Percentiles rank a stretch among this genome's conserved stretches.
Evolutionary conservation across 306 rosid species (phyloP).

Genomic region (Cicer pinnatifidum): DNA sequence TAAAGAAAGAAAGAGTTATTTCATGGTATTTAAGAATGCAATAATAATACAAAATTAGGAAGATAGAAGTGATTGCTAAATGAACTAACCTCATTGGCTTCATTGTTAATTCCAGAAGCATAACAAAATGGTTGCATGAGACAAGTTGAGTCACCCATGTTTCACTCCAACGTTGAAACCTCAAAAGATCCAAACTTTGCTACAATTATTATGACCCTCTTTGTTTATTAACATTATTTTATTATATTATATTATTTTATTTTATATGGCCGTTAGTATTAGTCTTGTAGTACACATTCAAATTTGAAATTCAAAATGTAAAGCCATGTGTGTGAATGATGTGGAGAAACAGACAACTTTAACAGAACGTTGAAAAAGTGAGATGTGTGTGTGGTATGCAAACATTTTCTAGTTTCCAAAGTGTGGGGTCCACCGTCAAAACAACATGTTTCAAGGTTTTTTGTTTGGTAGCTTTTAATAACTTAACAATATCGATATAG

Average conservation of each 20-base stretch:
- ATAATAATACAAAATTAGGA: constrained; percentile 21
- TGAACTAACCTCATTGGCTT: constrained; percentile 74
- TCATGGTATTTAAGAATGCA: not conserved
- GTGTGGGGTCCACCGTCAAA: constrained; percentile 51
- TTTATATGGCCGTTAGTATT: constrained; percentile 49
- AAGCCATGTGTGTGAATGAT: constrained; percentile 41
- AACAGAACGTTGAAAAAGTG: constrained; percentile 18
- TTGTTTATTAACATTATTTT: constrained; percentile 16
- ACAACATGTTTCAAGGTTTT: not conserved
- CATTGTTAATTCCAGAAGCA: constrained; percentile 74
- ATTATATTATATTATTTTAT: constrained; percentile 18
- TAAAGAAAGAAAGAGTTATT: not conserved
- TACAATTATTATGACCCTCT: constrained; percentile 42
- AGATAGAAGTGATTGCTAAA: constrained; percentile 15
- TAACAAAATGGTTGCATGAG: constrained; percentile 93
- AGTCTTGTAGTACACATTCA: constrained; percentile 44
- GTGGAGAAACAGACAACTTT: constrained; percentile 48
- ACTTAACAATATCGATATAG: no score
- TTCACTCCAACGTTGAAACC: constrained; percentile 36
- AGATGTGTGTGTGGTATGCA: constrained; percentile 10
- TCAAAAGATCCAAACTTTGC: constrained; percentile 55
- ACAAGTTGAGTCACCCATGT: constrained; percentile 91
- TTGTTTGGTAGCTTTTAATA: no score
- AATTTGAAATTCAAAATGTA: constrained; percentile 76
- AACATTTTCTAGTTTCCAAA: constrained; percentile 30